Evolutionary conservation across 345 rosid genomes (phyloP).

Genomic region (Hirschfeldia incana): DNA sequence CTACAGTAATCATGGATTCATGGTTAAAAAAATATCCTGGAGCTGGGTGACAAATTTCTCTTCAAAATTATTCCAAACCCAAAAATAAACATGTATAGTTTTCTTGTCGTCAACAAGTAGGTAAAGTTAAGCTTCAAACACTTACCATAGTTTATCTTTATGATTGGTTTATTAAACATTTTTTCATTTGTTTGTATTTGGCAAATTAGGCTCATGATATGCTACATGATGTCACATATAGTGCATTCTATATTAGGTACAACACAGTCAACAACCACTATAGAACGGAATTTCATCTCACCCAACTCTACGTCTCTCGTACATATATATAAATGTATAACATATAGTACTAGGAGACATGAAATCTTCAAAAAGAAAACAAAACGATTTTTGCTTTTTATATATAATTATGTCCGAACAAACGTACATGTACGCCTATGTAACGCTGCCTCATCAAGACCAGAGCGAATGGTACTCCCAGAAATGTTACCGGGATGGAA

Average conservation of each 20-base stretch:
- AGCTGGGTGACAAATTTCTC: not conserved
- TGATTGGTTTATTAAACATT: not conserved
- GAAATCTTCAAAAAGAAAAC: not conserved
- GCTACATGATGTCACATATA: not conserved
- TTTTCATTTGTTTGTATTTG: not conserved
- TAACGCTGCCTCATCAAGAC: slow-evolving; percentile 10
- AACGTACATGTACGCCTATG: slow-evolving; percentile 11
- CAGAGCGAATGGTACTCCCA: slow-evolving; percentile 7
- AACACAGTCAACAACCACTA: slow-evolving; percentile 31
- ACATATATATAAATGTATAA: not conserved
- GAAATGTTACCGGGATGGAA: slow-evolving; percentile 28
- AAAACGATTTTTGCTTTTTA: not conserved
- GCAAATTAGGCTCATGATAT: not conserved
- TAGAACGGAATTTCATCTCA: slow-evolving; percentile 22
- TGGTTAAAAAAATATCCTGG: too few relatives aligned
- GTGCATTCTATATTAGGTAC: slow-evolving; percentile 28
- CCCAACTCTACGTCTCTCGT: slow-evolving; percentile 18
- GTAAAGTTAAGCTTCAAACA: not conserved
- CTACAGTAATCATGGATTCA: not conserved
- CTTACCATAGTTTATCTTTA: not conserved
- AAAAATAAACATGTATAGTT: too few relatives aligned
- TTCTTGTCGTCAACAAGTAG: not conserved
- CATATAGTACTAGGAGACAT: not conserved
- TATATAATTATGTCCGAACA: slow-evolving; percentile 28
- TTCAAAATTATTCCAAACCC: not conserved